These are phyloP conservation scores for Nitzschia sp. DNA, from an alignment of 108 stramenopile species.

Conservation along the genomic window DNA sequence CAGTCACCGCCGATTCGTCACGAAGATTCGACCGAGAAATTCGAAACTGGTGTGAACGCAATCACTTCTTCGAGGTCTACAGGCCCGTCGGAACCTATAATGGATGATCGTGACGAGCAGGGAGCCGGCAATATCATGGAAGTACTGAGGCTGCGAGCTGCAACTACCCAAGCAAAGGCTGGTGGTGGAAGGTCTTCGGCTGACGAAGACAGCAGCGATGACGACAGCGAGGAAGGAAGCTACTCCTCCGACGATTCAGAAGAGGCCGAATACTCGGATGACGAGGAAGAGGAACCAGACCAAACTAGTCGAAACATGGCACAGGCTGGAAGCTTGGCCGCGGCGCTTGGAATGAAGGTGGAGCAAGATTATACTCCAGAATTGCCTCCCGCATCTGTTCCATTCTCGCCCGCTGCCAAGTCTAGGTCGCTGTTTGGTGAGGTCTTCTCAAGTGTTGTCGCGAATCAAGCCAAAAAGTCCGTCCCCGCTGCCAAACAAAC, in stretches of 20 bases:
- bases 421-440: not conserved
- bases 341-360: conserved; percentile 2
- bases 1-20: not conserved
- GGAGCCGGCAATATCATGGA: not conserved
- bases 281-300: not conserved
- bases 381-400: not conserved
- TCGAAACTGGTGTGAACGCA: not conserved
- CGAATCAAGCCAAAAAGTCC: not conserved
- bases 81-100: not conserved
- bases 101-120: not conserved
- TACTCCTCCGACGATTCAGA: not conserved
- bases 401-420: not conserved
- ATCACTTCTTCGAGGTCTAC: not conserved
- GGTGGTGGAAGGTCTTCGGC: not conserved
- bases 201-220: conserved; percentile 2
- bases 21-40: not conserved
- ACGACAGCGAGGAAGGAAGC: not conserved
- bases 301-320: not conserved
- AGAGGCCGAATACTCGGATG: not conserved
- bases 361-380: not conserved
- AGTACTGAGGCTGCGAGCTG: not conserved
- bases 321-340: not conserved
- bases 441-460: conserved; percentile 1
- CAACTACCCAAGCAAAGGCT: no score
- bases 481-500: not conserved